phyloP scores from a whole-genome alignment of 2,329 filamentous ascomycete genomes.

The Aschersonia sp. region DNA sequence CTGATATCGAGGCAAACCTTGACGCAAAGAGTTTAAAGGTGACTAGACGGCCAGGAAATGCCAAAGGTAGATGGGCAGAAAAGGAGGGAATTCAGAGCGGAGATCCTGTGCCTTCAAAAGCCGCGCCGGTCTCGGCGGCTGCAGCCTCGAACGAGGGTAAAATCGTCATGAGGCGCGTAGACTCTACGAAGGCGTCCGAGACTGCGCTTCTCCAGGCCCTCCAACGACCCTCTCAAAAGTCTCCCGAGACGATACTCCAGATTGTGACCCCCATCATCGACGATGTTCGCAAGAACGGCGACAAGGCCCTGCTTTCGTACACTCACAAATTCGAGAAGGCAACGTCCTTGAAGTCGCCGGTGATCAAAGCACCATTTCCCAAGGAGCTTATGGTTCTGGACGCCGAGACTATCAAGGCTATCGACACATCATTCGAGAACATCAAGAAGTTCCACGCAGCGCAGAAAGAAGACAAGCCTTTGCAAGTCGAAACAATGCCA shows the following conservation, averaged over 20 bases:
- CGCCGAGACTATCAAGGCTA: slow-evolving; percentile 76
- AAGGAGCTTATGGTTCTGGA: slow-evolving; percentile 72
- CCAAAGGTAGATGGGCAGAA: slow-evolving; percentile 83
- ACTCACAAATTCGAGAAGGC: slow-evolving; percentile 98
- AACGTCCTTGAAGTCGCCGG: slow-evolving; percentile 75
- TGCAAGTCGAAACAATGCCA: slow-evolving; percentile 93
- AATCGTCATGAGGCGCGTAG: slow-evolving; percentile 73
- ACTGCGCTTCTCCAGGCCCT: slow-evolving; percentile 59
- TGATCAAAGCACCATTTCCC: slow-evolving; percentile 81
- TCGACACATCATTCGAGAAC: slow-evolving; percentile 87
- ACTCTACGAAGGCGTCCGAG: slow-evolving; percentile 48
- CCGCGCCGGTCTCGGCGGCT: slow-evolving; percentile 14
- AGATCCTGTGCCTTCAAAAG: slow-evolving; percentile 18
- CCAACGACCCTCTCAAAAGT: slow-evolving; percentile 83
- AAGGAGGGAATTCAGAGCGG: slow-evolving; percentile 54
- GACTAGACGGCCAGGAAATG: slow-evolving; percentile 82
- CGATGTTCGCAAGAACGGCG: slow-evolving; percentile 69
- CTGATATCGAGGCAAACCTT: slow-evolving; percentile 83
- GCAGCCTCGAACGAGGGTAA: slow-evolving; percentile 27
- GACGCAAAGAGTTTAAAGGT: slow-evolving; percentile 94
- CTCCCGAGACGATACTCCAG: slow-evolving; percentile 82
- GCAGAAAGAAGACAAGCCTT: slow-evolving; percentile 68
- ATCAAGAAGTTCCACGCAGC: slow-evolving; percentile 89
- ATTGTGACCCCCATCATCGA: slow-evolving; percentile 88
- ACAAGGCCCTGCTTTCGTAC: slow-evolving; percentile 79